Evolutionary conservation across 2,329 filamentous ascomycete species (phyloP), one percentile per base, ranked within the genome.

Genomic region (Colletotrichum trifolii): DNA sequence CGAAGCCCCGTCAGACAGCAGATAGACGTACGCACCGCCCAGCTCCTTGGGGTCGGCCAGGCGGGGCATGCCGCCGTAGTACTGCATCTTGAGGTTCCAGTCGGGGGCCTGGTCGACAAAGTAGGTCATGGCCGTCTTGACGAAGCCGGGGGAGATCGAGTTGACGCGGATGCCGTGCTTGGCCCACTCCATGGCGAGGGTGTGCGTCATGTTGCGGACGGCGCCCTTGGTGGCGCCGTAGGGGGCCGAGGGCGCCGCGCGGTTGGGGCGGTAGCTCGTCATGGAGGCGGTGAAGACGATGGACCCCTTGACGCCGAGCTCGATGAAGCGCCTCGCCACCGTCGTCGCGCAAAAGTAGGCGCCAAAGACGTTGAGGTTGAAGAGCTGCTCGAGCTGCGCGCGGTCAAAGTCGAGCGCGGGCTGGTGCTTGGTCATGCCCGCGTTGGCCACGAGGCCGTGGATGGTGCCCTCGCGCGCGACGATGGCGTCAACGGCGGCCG

Each of bases 31-130:
- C 1, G 84, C 85, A 13, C 84, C 84, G 3, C 84, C 83, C 2
- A 87, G 73, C 73, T 87, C 84, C 67, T 83, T 79, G 0, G 82
- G 81, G 45, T 83, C 78, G 0, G 85, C 85, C 38, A 87, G 68
- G 36, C 84, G 74, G 10, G 83, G 84, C 78, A 87, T 86, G 6
- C 84, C 84, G 2, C 85, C 83, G 69, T 87, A 87, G 69, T 87
- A 86, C 73, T 85, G 81, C 76, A 87, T 80, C 75, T 87, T 83
- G 67, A 79, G 74, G 62, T 83, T 81, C 85, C 84, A 87, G 70
- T 87, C 85, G 0, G 83, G 81, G n/a, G 79, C 76, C 25, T 79
- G 78, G 60, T 81, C 78, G 6, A 87, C 83, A 67, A 81, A 83
- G 70, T 82, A 83, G 6, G 81, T 83, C 75, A 84, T 76, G 8